phyloP scores from a whole-genome alignment of 2,329 filamentous ascomycete genomes.

The Phialophora macrospora region DNA sequence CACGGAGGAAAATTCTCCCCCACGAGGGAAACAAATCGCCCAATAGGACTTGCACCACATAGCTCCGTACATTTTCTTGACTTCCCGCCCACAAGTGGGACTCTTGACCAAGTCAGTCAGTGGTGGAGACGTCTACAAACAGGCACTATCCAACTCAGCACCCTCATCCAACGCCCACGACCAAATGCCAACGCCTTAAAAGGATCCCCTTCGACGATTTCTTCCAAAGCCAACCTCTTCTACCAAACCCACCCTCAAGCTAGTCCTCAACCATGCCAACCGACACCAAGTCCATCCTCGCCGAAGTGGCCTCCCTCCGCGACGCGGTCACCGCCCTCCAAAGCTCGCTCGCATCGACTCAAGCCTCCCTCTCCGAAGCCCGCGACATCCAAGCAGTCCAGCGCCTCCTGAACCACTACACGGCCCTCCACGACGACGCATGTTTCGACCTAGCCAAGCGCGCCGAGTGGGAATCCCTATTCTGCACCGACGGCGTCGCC shows the following conservation, averaged over 20 bases:
- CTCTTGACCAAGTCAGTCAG: background rate
- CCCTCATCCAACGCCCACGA: background rate
- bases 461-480: constrained; percentile 27
- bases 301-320: constrained; percentile 19
- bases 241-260: no score
- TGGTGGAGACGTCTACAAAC: background rate
- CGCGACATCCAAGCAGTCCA: constrained; percentile 27
- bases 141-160: background rate
- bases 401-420: constrained; percentile 28
- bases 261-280: background rate
- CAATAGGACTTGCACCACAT: background rate
- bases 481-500: constrained; percentile 22
- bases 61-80: background rate
- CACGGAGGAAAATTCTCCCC: background rate
- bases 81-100: background rate
- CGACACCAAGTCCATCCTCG: constrained; percentile 5
- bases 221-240: no score
- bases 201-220: background rate
- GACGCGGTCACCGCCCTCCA: constrained; percentile 16
- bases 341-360: constrained; percentile 12
- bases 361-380: background rate
- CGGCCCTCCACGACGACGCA: constrained; percentile 27
- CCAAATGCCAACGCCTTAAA: background rate
- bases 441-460: constrained; percentile 22
- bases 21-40: background rate